Conservation (phyloP, 1,139 yeast genomes). For the Chernovozyma aurita region DNA sequence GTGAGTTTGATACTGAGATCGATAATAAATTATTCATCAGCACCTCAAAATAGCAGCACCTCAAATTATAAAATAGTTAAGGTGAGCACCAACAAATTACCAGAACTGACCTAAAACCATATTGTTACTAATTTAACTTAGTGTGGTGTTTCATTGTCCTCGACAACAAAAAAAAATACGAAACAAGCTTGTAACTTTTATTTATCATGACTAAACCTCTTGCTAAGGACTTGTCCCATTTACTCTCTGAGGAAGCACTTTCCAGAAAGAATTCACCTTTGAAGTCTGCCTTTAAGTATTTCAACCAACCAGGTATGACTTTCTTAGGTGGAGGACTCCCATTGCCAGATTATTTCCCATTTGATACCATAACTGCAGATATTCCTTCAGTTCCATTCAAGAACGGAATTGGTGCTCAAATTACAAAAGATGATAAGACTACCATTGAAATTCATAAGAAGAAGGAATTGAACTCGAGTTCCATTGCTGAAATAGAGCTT, state of each 20-base stretch:
- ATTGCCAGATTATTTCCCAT: slow-evolving; percentile 84
- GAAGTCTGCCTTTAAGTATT: slow-evolving; percentile 80
- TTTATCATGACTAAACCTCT: slow-evolving; percentile 18
- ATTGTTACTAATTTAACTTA: too few species aligned
- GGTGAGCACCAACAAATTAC: too few species aligned
- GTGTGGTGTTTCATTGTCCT: too few species aligned
- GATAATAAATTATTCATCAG: too few species aligned
- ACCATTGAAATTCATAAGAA: slow-evolving; percentile 43
- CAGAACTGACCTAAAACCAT: too few species aligned
- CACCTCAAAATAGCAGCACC: too few species aligned
- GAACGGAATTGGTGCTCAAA: slow-evolving; percentile 68
- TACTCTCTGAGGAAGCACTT: slow-evolving; percentile 73
- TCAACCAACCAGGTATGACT: slow-evolving; percentile 67
- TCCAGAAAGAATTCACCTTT: slow-evolving; percentile 76
- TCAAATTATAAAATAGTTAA: too few species aligned
- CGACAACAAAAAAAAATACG: too few species aligned
- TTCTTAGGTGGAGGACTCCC: slow-evolving; percentile 97
- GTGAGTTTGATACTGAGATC: too few species aligned
- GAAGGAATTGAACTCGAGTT: slow-evolving; percentile 29
- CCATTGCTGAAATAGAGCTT: slow-evolving; percentile 60
- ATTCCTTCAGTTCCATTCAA: slow-evolving; percentile 75
- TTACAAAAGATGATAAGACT: slow-evolving; percentile 48
- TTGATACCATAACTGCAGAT: slow-evolving; percentile 65
- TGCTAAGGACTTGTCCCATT: slow-evolving; percentile 69
- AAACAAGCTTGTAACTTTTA: too few species aligned